Conservation (phyloP, 495 filamentous ascomycete species). For the Lasiosphaeris hirsuta region DNA sequence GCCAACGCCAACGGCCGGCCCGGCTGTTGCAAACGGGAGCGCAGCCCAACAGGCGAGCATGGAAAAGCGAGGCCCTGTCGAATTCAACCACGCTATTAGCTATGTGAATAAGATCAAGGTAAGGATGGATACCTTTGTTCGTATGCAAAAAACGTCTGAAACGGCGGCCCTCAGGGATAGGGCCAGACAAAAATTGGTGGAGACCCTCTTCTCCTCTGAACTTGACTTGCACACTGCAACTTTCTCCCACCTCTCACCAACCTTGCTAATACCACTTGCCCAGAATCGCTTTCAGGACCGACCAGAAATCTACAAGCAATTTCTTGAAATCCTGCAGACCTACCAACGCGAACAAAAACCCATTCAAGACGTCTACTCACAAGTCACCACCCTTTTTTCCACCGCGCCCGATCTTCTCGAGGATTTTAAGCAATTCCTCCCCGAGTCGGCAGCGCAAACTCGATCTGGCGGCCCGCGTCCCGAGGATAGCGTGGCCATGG, state of each 20-base stretch:
- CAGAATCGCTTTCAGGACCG: conserved; percentile 93
- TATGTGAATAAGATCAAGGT: conserved; percentile 99
- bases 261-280: conserved; percentile 15
- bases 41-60: conserved; percentile 54
- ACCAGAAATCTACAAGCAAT: conserved; percentile 99
- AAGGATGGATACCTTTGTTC: conserved; percentile 15
- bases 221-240: conserved; percentile 1
- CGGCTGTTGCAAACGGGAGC: conserved; percentile 38
- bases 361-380: conserved; percentile 96
- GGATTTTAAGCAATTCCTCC: conserved; percentile 98
- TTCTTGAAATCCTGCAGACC: conserved; percentile 96
- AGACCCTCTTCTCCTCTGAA: conserved; percentile 13
- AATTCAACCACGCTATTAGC: conserved; percentile 99
- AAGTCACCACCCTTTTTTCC: conserved; percentile 92
- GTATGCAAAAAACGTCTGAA: background rate
- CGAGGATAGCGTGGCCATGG: conserved; percentile 61
- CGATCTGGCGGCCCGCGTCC: conserved; percentile 56
- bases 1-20: conserved; percentile 45
- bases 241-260: conserved; percentile 3
- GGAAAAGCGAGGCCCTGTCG: conserved; percentile 89
- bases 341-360: conserved; percentile 98
- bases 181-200: conserved; percentile 15
- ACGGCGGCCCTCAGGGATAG: conserved; percentile 1
- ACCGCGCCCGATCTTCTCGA: conserved; percentile 94
- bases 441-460: conserved; percentile 90